Base-by-base conservation (phyloP, 2,329 filamentous ascomycete genomes). In the Shiraia bambusicola region DNA sequence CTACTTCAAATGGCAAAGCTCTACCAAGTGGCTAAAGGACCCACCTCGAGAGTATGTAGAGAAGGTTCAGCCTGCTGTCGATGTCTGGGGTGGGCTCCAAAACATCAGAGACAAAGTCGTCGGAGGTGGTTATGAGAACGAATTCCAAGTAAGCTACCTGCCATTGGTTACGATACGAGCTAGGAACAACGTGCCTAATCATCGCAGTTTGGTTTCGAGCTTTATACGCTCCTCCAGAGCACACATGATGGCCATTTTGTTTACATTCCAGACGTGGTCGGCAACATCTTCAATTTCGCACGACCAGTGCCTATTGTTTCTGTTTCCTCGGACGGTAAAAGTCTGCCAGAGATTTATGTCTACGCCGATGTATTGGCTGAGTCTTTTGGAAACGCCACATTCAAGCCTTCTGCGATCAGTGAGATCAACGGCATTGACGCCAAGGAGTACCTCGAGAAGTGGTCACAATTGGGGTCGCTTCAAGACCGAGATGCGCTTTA, bases 241-340 rank as follows among this genome's bases (percentile, higher is more conserved):
- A 77, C 79, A 3, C 81, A 86, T 51, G 84, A 88, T 57, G 81
- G 82, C 1, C 84, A 88, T 56, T 82, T 84, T 36, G 67, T 71
- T 2, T 82, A 76, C 55, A 66, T 74, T 11, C 77, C 79, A 2
- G 77, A 81, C 49, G 68, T 75, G 4, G 71, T 82, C 11, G 74
- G 72, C 29, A 72, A 58, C 1, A 58, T 78, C 0, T 81, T 83
- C 65, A 72, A 59, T 47, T 84, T 57, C 28, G 72, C 70, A 6
- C 70, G 77, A 7, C 66, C 69, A 17, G 59, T 76, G 54, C 68
- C 72, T 36, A 54, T 86, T 1, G 79, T 84, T 0, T 84, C 82
- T 0, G 73, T 84, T 6, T 85, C 81, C 2, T 51, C 67, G 3
- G 81, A 86, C 56, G 65, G 65, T 8, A 54, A 61, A 27, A 53